Conservation (phyloP, 176 grass and related monocot genomes). For the Hordeum vulgare region DNA sequence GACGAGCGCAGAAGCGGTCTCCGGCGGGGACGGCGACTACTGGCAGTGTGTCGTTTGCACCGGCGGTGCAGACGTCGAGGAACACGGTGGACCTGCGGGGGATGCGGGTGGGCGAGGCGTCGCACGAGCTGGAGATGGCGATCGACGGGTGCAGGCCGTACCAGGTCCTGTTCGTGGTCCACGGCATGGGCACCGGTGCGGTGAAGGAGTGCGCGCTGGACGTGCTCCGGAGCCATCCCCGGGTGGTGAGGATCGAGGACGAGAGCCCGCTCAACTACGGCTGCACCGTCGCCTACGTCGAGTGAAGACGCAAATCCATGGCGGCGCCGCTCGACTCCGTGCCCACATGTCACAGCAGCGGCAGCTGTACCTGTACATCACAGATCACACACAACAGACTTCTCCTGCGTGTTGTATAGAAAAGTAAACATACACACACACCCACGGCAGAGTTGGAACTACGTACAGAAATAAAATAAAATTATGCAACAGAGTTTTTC, state of each 20-base stretch:
- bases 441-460: too few species aligned
- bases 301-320: background rate
- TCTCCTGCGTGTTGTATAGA: too few species aligned
- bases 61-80: constrained; percentile 50
- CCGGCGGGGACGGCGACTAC: background rate
- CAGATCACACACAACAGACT: background rate
- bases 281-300: constrained; percentile 64
- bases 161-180: constrained; percentile 50
- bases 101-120: constrained; percentile 43
- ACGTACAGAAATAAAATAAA: too few species aligned
- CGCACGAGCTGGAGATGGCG: constrained; percentile 40
- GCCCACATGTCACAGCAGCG: background rate
- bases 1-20: constrained; percentile 9
- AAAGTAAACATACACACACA: too few species aligned
- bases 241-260: constrained; percentile 56
- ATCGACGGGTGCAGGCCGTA: constrained; percentile 46
- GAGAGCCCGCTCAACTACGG: constrained; percentile 66
- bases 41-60: constrained; percentile 33
- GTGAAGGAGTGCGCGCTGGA: constrained; percentile 41
- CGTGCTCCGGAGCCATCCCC: constrained; percentile 51
- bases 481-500: too few species aligned
- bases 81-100: constrained; percentile 67
- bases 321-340: background rate
- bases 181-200: constrained; percentile 59
- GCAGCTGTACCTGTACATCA: background rate